Conservation (phyloP, 2,329 filamentous ascomycete species). For the Talaromyces sp. region DNA sequence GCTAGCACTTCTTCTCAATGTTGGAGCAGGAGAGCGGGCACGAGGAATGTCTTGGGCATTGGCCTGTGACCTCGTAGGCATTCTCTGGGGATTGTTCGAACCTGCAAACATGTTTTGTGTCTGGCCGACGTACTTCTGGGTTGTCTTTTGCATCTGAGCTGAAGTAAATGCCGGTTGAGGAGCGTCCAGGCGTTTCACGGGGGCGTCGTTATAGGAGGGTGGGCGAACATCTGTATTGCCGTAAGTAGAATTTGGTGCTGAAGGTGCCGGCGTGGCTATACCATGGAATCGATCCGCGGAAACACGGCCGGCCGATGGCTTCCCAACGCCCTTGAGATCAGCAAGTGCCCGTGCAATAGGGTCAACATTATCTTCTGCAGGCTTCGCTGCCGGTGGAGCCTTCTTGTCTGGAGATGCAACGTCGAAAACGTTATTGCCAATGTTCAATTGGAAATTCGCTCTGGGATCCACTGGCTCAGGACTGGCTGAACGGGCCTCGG, state of each 20-base stretch:
- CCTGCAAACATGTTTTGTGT: slow-evolving; percentile 69
- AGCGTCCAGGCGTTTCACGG: slow-evolving; percentile 74
- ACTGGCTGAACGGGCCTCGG: slow-evolving; percentile 46
- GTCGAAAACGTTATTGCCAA: slow-evolving; percentile 94
- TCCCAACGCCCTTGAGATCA: slow-evolving; percentile 81
- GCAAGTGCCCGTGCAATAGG: slow-evolving; percentile 90
- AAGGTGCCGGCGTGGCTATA: slow-evolving; percentile 72
- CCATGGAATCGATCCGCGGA: slow-evolving; percentile 96
- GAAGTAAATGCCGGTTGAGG: slow-evolving; percentile 90
- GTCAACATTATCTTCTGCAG: slow-evolving; percentile 61
- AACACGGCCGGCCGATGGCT: slow-evolving; percentile 74
- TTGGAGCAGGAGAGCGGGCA: slow-evolving; percentile 55
- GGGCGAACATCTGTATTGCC: slow-evolving; percentile 59
- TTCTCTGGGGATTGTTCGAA: slow-evolving; percentile 46
- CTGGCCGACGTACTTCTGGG: slow-evolving; percentile 79
- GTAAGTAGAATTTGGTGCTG: slow-evolving; percentile 33
- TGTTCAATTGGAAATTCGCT: slow-evolving; percentile 85
- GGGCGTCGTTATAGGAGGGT: slow-evolving; percentile 73
- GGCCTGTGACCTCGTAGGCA: slow-evolving; percentile 55
- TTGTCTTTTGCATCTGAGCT: slow-evolving; percentile 91
- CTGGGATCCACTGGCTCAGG: slow-evolving; percentile 87
- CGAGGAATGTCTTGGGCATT: slow-evolving; percentile 37
- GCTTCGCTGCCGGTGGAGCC: slow-evolving; percentile 33
- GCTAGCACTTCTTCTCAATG: slow-evolving; percentile 30
- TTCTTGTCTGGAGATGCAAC: slow-evolving; percentile 69